These are phyloP conservation scores for Alternaria metachromatica DNA, from an alignment of 2,329 filamentous ascomycete species.

Conservation along the genomic window DNA sequence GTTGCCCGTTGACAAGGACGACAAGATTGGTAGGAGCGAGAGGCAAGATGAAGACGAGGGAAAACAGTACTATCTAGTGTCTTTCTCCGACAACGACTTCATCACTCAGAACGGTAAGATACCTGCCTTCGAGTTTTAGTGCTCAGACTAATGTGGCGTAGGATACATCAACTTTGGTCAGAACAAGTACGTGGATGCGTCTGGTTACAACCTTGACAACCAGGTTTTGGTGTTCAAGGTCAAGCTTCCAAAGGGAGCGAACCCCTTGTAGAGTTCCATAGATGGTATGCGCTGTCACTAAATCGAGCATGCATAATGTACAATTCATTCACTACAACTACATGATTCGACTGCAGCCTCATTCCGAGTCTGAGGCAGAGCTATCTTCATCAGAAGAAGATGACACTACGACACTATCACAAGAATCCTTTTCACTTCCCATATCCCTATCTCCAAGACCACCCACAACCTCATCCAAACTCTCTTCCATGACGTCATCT, in stretches of 20 bases:
- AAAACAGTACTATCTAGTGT: constrained; percentile 73
- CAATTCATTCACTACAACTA: neutral
- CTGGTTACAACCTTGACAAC: constrained; percentile 65
- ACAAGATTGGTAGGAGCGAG: constrained; percentile 26
- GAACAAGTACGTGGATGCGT: constrained; percentile 62
- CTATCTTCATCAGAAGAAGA: neutral
- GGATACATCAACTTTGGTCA: constrained; percentile 65
- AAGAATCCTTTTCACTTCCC: neutral
- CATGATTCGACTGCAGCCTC: neutral
- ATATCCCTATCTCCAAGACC: neutral
- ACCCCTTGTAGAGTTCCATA: constrained; percentile 26
- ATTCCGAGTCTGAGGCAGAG: constrained; percentile 24
- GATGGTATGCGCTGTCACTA: neutral
- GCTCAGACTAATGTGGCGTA: constrained; percentile 26
- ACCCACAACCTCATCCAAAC: neutral
- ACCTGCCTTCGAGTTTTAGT: neutral
- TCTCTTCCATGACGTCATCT: neutral
- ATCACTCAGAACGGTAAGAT: constrained; percentile 70
- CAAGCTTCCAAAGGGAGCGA: constrained; percentile 52
- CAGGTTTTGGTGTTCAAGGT: constrained; percentile 70
- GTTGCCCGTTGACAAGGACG: constrained; percentile 59
- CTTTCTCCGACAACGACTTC: constrained; percentile 76
- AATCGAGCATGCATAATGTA: no score
- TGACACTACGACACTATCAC: neutral
- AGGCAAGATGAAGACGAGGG: constrained; percentile 51